Percentiles rank a stretch among this genome's conserved stretches.
Evolutionary conservation across 441 rosid genomes (phyloP).

Genomic region (Erysimum cheiri): DNA sequence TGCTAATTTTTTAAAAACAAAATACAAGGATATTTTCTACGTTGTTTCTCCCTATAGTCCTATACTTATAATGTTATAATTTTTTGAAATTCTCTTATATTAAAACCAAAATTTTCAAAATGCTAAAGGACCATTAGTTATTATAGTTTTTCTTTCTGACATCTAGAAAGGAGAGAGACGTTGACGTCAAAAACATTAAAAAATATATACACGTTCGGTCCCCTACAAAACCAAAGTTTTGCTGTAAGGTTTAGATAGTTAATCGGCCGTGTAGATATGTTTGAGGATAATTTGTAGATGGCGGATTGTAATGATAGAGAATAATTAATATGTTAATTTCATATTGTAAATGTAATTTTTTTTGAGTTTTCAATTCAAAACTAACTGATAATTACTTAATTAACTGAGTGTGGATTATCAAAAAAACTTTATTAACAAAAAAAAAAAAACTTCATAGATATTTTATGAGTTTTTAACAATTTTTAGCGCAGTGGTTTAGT

Average conservation of each 20-base stretch:
- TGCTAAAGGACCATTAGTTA: neutral
- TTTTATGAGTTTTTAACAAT: no score
- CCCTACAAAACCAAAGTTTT: neutral
- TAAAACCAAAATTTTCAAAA: neutral
- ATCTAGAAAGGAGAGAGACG: conserved; percentile 11
- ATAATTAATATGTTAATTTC: neutral
- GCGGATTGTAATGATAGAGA: no score
- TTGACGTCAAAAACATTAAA: neutral
- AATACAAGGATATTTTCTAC: conserved; percentile 7
- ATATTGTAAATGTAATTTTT: no score
- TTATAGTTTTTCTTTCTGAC: neutral
- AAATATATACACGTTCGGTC: conserved; percentile 7
- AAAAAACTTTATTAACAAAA: neutral
- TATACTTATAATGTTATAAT: neutral
- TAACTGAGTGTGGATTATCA: neutral
- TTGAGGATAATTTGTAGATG: neutral
- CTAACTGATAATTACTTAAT: no score
- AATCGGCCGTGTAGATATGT: neutral
- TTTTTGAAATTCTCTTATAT: neutral
- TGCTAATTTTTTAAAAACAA: neutral
- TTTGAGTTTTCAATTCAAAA: no score
- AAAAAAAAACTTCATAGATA: no score
- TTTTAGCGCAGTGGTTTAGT: no score
- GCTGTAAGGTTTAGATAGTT: neutral
- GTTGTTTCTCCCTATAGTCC: conserved; percentile 10